phyloP scores from a whole-genome alignment of 2,329 filamentous ascomycete genomes.

The Leptosphaerulina australis region DNA sequence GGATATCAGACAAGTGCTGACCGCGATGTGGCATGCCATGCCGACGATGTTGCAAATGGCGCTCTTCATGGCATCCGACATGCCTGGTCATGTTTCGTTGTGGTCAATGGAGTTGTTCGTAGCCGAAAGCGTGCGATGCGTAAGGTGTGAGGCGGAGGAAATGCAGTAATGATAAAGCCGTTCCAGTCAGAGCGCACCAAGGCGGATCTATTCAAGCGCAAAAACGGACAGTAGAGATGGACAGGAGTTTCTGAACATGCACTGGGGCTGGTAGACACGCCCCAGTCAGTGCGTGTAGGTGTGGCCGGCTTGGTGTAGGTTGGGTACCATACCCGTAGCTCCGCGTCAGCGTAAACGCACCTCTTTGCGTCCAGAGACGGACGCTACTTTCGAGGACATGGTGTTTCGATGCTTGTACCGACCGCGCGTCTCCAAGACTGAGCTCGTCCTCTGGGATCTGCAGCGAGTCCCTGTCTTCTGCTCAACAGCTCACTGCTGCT shows the following conservation, averaged over 20 bases:
- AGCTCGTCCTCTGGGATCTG: background rate
- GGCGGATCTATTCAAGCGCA: background rate
- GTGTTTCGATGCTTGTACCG: background rate
- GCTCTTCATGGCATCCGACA: background rate
- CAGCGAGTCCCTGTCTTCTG: background rate
- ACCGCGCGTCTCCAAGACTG: background rate
- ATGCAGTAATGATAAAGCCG: background rate
- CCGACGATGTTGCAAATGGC: slow-evolving; percentile 4
- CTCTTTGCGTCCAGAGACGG: no score
- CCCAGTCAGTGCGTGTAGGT: background rate
- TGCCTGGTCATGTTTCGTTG: slow-evolving; percentile 9
- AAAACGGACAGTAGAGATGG: background rate
- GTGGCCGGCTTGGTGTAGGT: background rate
- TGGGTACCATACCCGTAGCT: background rate
- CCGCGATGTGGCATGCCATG: slow-evolving; percentile 5
- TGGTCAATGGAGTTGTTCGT: background rate
- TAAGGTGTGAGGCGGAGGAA: background rate
- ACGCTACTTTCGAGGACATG: background rate
- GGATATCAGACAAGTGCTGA: slow-evolving; percentile 2
- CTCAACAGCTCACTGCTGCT: background rate
- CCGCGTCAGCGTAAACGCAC: background rate
- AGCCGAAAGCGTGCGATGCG: background rate
- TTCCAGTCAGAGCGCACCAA: background rate
- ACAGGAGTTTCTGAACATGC: background rate
- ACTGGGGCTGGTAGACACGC: background rate